phyloP scores from a whole-genome alignment of 768 basidiomycete genomes.

The Rhizopogon vinicolor region DNA sequence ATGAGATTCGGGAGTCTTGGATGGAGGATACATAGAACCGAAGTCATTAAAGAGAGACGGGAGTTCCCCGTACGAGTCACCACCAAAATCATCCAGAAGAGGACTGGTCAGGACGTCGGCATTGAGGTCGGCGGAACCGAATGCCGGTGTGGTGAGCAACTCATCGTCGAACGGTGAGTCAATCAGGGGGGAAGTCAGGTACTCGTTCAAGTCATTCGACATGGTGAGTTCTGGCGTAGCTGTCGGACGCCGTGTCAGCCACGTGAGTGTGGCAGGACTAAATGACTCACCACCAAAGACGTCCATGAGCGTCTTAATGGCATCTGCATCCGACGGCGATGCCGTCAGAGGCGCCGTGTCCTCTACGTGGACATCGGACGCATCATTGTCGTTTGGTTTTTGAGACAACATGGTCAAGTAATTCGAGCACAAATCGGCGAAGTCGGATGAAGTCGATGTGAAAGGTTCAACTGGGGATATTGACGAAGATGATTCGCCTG shows the following conservation, averaged over 20 bases:
- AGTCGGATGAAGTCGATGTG: conserved; percentile 29
- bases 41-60: conserved; percentile 28
- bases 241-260: conserved; percentile 4
- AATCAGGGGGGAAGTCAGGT: conserved; percentile 41
- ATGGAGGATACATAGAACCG: conserved; percentile 10
- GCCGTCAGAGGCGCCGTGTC: conserved; percentile 22
- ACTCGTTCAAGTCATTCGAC: conserved; percentile 36
- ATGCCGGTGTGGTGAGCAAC: conserved; percentile 38
- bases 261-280: neutral
- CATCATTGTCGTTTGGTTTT: conserved; percentile 36
- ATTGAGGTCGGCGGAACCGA: conserved; percentile 30
- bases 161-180: conserved; percentile 45
- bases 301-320: conserved; percentile 35
- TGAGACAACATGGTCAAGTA: conserved; percentile 68
- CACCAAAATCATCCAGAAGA: conserved; percentile 29
- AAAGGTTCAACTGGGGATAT: conserved; percentile 20
- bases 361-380: conserved; percentile 26
- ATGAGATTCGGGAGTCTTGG: conserved; percentile 8
- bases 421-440: conserved; percentile 45
- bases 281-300: conserved; percentile 31
- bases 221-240: conserved; percentile 36
- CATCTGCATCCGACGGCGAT: conserved; percentile 21
- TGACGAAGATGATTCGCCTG: conserved; percentile 27
- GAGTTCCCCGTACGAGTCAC: conserved; percentile 28
- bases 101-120: conserved; percentile 41